These are phyloP conservation scores for Chaetomiaceae sp. DNA, from an alignment of 2,329 filamentous ascomycete genomes.

Conservation along the genomic window DNA sequence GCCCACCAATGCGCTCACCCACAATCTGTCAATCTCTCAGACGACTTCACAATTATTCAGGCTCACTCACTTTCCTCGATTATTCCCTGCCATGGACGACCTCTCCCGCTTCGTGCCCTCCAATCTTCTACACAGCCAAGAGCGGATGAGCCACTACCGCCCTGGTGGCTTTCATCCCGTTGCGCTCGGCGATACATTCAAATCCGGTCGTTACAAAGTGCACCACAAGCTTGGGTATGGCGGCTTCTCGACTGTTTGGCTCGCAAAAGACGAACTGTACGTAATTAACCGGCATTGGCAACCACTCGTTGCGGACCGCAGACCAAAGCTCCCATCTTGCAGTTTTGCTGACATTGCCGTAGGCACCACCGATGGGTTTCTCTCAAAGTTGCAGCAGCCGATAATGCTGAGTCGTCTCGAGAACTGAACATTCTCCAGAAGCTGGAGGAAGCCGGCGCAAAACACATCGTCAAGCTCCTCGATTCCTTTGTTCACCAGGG, in stretches of 20 bases:
- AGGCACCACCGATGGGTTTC: slow-evolving; percentile 1
- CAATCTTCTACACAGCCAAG: no score
- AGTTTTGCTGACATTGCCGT: background rate
- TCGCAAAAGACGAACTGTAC: background rate
- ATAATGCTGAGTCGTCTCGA: background rate
- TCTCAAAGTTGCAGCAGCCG: background rate
- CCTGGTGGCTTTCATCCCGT: background rate
- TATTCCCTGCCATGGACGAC: no score
- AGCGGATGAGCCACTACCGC: no score
- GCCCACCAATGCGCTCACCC: no score
- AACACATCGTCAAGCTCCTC: background rate
- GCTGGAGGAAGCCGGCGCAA: background rate
- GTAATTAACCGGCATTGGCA: no score
- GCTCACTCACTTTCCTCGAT: no score
- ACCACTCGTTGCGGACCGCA: no score
- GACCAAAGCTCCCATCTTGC: no score
- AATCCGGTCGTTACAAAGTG: background rate
- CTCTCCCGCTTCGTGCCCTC: no score
- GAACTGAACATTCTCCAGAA: background rate
- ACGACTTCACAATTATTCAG: no score
- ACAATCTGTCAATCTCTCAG: no score
- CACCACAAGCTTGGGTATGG: background rate
- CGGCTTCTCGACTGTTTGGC: background rate
- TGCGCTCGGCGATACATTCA: background rate
- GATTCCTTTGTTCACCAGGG: slow-evolving; percentile 3